These are phyloP conservation scores for Aspergillus arachidicola DNA, from an alignment of 2,329 filamentous ascomycete species.

Conservation along the genomic window DNA sequence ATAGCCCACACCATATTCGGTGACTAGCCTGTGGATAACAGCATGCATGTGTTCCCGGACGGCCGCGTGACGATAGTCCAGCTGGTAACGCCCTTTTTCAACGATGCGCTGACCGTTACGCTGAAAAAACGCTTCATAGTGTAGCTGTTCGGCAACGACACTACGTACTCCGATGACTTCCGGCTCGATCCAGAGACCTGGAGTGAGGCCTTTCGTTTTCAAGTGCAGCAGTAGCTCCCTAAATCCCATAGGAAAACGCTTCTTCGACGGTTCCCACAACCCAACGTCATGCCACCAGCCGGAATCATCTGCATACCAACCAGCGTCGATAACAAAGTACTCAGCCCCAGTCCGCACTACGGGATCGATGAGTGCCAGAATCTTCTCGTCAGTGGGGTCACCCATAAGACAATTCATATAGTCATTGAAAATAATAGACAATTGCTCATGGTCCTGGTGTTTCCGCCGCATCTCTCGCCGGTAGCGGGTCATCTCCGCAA, in stretches of 20 bases:
- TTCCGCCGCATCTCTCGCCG: constrained; percentile 31
- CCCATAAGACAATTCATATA: constrained; percentile 47
- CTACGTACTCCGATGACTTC: constrained; percentile 40
- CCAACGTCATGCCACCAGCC: constrained; percentile 44
- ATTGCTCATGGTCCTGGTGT: constrained; percentile 31
- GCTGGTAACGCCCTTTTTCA: constrained; percentile 37
- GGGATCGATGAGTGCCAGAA: constrained; percentile 32
- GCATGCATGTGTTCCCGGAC: constrained; percentile 28
- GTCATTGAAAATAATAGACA: constrained; percentile 43
- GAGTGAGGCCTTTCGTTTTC: constrained; percentile 26
- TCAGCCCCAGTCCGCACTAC: constrained; percentile 33
- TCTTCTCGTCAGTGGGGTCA: constrained; percentile 38
- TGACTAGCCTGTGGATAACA: constrained; percentile 28
- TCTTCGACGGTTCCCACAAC: constrained; percentile 35
- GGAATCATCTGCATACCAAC: constrained; percentile 42
- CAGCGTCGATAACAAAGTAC: constrained; percentile 42
- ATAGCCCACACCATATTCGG: constrained; percentile 33
- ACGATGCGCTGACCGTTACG: constrained; percentile 32
- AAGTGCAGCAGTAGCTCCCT: constrained; percentile 29
- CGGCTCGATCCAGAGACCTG: constrained; percentile 41
- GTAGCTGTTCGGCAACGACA: constrained; percentile 26
- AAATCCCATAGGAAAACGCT: constrained; percentile 37
- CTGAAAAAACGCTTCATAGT: constrained; percentile 38
- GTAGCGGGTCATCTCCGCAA: constrained; percentile 33
- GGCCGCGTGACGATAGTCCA: constrained; percentile 35